Percentiles rank a stretch among this genome's conserved stretches.
Conservation (phyloP, 164 flowering plant genomes). For the Stephania yunnanensis region DNA sequence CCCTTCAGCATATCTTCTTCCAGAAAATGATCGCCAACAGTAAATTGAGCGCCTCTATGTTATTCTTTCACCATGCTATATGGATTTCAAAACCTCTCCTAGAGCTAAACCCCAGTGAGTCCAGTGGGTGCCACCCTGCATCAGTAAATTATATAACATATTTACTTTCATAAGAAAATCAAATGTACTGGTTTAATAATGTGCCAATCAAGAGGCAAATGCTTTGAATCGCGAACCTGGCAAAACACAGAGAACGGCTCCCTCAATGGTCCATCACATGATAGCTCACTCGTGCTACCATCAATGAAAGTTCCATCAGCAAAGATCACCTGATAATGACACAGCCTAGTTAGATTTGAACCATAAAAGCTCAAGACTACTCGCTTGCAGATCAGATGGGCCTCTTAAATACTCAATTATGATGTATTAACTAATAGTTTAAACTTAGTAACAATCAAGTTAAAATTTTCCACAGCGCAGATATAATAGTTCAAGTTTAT, state of each 20-base stretch:
- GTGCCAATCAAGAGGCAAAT: background rate
- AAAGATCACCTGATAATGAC: conserved; percentile 50
- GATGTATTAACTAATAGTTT: background rate
- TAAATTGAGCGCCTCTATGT: background rate
- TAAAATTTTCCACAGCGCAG: too few relatives aligned
- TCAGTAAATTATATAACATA: conserved; percentile 12
- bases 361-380: background rate
- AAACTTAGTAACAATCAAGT: too few relatives aligned
- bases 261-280: conserved; percentile 87
- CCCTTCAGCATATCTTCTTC: background rate
- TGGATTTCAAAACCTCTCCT: conserved; percentile 61
- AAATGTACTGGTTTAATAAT: background rate
- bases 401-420: background rate
- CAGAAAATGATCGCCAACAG: background rate
- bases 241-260: conserved; percentile 68
- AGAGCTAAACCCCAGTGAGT: conserved; percentile 85
- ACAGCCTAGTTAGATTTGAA: background rate
- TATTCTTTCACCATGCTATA: conserved; percentile 16
- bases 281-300: conserved; percentile 89
- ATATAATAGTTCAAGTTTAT: too few relatives aligned
- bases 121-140: conserved; percentile 93
- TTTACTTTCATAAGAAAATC: background rate
- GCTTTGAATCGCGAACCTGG: conserved; percentile 31
- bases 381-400: background rate
- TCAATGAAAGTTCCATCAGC: conserved; percentile 90